Percentiles rank a stretch among this genome's conserved stretches.
Evolutionary conservation across 257 asterid genomes (phyloP).

Genomic region (Solanum lycopersicoides): DNA sequence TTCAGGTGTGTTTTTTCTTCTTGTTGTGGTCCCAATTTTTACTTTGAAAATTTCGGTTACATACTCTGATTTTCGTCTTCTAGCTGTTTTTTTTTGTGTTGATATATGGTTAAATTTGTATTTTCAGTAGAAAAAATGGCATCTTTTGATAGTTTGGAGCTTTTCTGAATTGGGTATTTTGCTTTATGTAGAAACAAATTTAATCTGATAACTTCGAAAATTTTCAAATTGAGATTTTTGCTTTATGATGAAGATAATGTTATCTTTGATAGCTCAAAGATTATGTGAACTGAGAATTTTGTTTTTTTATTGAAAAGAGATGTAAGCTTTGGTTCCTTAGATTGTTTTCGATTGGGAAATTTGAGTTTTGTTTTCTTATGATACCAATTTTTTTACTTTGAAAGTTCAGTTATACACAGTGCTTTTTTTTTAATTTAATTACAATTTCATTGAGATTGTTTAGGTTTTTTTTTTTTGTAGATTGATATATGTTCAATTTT

Average conservation of each 20-base stretch:
- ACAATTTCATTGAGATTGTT: not conserved
- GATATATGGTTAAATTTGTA: not conserved
- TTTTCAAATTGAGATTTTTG: not conserved
- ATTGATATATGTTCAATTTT: not conserved
- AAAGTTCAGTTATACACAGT: not conserved
- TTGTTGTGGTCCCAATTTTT: not conserved
- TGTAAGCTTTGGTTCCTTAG: not conserved
- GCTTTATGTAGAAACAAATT: not conserved
- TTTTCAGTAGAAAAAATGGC: not conserved
- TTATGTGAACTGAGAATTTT: not conserved
- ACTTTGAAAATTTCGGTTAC: not conserved
- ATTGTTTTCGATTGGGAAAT: not conserved
- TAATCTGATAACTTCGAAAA: not conserved
- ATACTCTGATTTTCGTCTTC: not conserved
- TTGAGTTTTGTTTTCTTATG: not conserved
- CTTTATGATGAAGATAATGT: not conserved
- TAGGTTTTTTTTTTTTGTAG: not conserved
- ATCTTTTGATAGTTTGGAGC: not conserved
- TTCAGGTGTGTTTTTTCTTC: slow-evolving; percentile 26
- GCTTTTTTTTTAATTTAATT: not conserved
- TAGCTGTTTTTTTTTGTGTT: not conserved
- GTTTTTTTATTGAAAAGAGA: not conserved
- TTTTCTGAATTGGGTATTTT: not conserved
- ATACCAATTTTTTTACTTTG: not conserved
- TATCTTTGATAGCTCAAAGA: not conserved